Base-by-base conservation (phyloP, 2,329 filamentous ascomycete species). In the Cytospora schulzeri region DNA sequence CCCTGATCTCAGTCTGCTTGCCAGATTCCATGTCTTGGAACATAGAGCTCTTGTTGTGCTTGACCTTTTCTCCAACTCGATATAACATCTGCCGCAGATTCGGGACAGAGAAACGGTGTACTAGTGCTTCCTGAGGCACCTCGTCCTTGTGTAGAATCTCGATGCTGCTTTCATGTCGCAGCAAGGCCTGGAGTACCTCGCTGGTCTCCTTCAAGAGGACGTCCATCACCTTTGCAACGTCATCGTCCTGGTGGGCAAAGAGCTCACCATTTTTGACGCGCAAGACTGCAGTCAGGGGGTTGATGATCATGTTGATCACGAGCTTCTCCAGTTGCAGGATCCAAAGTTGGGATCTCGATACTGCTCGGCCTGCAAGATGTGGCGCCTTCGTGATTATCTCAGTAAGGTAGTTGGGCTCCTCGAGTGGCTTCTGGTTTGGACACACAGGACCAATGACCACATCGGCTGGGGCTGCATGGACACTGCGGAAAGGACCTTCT, bases 291-390 rank as follows among this genome's bases (percentile, higher is more conserved):
- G 92, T 95, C n/a, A 97, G 78, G 0, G 94, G 92, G 72, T 97
- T 96, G 71, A 97, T 86, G 35, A 93, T 80, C 41, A 86, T 83
- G 73, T 96, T 97, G 59, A 93, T 81, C 1, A 91, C 90, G 1
- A 97, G 81, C 75, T 97, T 97, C 72, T 96, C 91, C 3, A 97
- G 83, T 77, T 97, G 93, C n/a, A 83, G 71, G 12, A 81, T 68
- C 80, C 82, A 84, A 19, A 88, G 73, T 54, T 85, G 79, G 2
- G 76, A 67, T 14, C 75, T 72, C 2, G 76, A 67, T 5, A 84
- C 78, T 26, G 70, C 65, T 11, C 70, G 76, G 0, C 78, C 80
- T 15, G 75, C 73, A 2, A 88, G 76, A 22, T 76, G 70, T 2
- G 81, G 77, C 0, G 83, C 79, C 2, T 70, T 63, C 3, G 78